Evolutionary conservation across 768 basidiomycete genomes (phyloP).

Genomic region (Lentinula guzmanii): DNA sequence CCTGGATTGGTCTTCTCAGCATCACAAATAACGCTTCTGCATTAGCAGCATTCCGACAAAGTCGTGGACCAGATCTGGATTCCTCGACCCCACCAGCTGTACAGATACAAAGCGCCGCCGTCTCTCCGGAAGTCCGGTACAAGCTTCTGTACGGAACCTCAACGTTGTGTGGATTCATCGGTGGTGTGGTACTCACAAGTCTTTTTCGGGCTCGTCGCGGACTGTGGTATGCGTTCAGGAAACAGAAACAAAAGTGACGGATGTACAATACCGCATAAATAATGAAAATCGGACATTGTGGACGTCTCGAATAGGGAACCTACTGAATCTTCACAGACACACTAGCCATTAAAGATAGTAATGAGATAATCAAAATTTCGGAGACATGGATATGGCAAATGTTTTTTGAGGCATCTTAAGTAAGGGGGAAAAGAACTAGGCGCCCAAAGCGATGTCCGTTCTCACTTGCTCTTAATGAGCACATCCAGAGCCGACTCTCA

Average conservation of each 20-base stretch:
- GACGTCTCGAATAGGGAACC: too few relatives aligned
- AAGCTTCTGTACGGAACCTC: slow-evolving; percentile 5
- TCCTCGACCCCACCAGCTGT: slow-evolving; percentile 1
- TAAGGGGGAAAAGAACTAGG: too few relatives aligned
- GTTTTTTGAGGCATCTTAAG: too few relatives aligned
- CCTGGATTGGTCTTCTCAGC: slow-evolving; percentile 38
- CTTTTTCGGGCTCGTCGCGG: slow-evolving; percentile 10
- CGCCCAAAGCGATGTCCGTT: too few relatives aligned
- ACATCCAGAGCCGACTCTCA: slow-evolving; percentile 63
- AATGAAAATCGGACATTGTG: too few relatives aligned
- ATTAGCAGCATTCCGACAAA: slow-evolving; percentile 29
- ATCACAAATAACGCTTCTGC: slow-evolving; percentile 33
- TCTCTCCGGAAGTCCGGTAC: background rate
- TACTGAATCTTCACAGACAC: too few relatives aligned
- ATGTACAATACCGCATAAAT: too few relatives aligned
- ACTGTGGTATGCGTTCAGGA: slow-evolving; percentile 20
- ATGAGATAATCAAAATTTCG: too few relatives aligned
- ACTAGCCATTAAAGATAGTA: too few relatives aligned
- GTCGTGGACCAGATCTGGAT: slow-evolving; percentile 35
- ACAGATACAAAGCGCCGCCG: background rate
- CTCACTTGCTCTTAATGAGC: slow-evolving; percentile 33
- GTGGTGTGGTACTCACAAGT: slow-evolving; percentile 8
- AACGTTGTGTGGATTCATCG: slow-evolving; percentile 12
- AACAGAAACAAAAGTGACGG: background rate
- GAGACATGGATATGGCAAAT: too few relatives aligned